These are phyloP conservation scores for Gynochthodes officinalis DNA, from an alignment of 257 asterid genomes.

Conservation along the genomic window DNA sequence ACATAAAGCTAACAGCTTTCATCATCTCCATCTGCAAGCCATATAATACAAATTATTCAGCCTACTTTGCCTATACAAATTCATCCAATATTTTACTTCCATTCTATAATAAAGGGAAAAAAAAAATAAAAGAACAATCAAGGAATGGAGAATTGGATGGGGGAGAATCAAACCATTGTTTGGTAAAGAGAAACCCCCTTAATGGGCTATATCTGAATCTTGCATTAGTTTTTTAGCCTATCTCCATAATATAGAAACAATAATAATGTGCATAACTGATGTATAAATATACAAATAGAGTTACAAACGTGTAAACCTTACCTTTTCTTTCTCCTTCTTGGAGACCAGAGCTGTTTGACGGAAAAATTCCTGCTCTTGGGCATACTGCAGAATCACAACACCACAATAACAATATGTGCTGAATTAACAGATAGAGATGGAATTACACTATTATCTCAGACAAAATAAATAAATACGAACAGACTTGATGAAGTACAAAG, in stretches of 20 bases:
- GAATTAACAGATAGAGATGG: neutral
- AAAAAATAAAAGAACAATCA: neutral
- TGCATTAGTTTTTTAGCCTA: constrained; percentile 52
- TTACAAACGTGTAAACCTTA: constrained; percentile 6
- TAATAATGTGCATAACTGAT: neutral
- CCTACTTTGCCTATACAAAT: neutral
- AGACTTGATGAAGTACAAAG: neutral
- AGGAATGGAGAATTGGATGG: neutral
- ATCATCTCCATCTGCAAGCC: constrained; percentile 81
- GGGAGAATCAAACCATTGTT: neutral
- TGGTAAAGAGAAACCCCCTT: neutral
- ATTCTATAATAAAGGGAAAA: neutral
- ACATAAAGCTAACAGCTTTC: constrained; percentile 99
- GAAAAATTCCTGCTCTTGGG: constrained; percentile 95
- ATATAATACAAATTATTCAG: constrained; percentile 6
- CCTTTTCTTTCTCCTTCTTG: constrained; percentile 95
- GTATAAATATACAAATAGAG: neutral
- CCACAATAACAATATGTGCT: neutral
- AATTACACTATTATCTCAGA: neutral
- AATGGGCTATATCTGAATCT: neutral
- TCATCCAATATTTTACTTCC: neutral
- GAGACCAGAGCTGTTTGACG: constrained; percentile 90
- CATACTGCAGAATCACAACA: constrained; percentile 55
- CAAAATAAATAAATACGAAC: constrained; percentile 4
- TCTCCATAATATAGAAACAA: constrained; percentile 36